These are phyloP conservation scores for Lenwebbia sp. DNA, from an alignment of 345 rosid species.

Conservation along the genomic window DNA sequence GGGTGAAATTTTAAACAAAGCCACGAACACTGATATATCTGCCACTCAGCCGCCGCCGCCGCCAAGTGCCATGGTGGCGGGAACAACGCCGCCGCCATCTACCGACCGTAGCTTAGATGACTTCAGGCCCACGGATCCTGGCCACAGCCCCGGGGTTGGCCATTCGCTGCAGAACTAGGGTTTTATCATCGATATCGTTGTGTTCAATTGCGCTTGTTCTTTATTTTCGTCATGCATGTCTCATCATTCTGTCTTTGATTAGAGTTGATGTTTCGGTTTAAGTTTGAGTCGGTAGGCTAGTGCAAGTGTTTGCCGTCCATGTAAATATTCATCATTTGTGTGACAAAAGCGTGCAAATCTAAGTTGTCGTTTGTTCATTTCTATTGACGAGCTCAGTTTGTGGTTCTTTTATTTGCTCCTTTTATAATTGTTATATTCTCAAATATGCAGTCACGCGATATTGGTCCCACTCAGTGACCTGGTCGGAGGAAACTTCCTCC, in stretches of 20 bases:
- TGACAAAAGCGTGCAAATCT: background rate
- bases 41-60: background rate
- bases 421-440: background rate
- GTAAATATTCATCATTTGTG: background rate
- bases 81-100: background rate
- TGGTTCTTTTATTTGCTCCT: background rate
- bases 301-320: background rate
- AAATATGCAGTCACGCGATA: background rate
- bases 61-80: background rate
- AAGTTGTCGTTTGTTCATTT: background rate
- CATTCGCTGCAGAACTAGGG: background rate
- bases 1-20: background rate
- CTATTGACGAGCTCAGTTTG: background rate
- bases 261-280: background rate
- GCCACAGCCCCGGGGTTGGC: slow-evolving; percentile 2
- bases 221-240: background rate
- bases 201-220: background rate
- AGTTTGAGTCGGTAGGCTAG: background rate
- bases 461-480: background rate
- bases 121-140: background rate
- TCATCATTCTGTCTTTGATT: background rate
- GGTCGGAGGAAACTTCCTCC: no score
- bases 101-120: background rate
- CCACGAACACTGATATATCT: background rate
- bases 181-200: background rate